These are phyloP conservation scores for Daldinia childiae DNA, from an alignment of 495 filamentous ascomycete species.

Conservation along the genomic window DNA sequence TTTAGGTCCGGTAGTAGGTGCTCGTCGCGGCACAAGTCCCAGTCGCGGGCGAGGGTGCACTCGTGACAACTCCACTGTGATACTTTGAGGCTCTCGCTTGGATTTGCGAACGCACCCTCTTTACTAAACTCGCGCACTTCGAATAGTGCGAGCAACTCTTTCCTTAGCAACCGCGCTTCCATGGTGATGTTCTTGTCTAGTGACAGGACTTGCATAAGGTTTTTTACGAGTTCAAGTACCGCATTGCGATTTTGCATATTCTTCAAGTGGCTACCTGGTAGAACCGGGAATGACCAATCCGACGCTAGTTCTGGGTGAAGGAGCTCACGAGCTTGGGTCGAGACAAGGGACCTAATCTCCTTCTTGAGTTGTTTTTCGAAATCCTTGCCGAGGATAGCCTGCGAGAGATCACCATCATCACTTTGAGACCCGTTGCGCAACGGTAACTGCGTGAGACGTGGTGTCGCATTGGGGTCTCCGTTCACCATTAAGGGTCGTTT, in stretches of 20 bases:
- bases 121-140: slow-evolving; percentile 93
- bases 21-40: slow-evolving; percentile 95
- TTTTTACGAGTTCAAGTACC: slow-evolving; percentile 87
- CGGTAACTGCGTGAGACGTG: slow-evolving; percentile 82
- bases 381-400: slow-evolving; percentile 72
- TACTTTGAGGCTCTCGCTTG: slow-evolving; percentile 76
- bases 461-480: slow-evolving; percentile 63
- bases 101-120: slow-evolving; percentile 87
- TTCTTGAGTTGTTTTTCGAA: slow-evolving; percentile 93
- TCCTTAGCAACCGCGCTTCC: slow-evolving; percentile 85
- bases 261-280: slow-evolving; percentile 73
- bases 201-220: slow-evolving; percentile 87
- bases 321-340: slow-evolving; percentile 85
- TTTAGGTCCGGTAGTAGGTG: slow-evolving; percentile 71
- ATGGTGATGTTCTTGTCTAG: slow-evolving; percentile 88
- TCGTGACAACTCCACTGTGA: slow-evolving; percentile 82
- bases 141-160: slow-evolving; percentile 87
- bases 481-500: slow-evolving; percentile 69
- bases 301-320: slow-evolving; percentile 85
- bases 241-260: slow-evolving; percentile 65
- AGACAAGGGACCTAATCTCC: slow-evolving; percentile 79
- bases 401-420: slow-evolving; percentile 64
- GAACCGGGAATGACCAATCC: slow-evolving; percentile 87
- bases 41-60: slow-evolving; percentile 86
- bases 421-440: slow-evolving; percentile 64